phyloP scores from a whole-genome alignment of 257 asterid species.

The Solanum gracilifrons region DNA sequence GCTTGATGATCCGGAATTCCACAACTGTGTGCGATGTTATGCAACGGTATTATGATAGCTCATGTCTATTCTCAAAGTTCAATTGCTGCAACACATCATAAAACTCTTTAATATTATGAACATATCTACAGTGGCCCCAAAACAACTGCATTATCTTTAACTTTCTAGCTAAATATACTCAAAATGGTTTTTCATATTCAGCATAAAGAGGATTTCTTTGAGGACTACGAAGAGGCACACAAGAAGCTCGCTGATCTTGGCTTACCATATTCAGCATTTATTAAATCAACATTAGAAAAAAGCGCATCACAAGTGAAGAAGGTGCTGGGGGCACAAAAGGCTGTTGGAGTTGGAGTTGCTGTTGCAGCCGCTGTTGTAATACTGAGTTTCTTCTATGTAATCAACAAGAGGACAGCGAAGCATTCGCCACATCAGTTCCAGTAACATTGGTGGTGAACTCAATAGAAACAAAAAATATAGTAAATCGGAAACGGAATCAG shows the following conservation, averaged over 20 bases:
- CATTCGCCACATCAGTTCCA: not conserved
- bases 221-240: slow-evolving; percentile 64
- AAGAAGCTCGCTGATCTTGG: slow-evolving; percentile 78
- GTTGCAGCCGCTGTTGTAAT: slow-evolving; percentile 43
- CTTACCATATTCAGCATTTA: slow-evolving; percentile 25
- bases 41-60: slow-evolving; percentile 31
- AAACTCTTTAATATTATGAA: not conserved
- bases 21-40: slow-evolving; percentile 33
- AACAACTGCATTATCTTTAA: not conserved
- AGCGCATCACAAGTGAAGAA: not conserved
- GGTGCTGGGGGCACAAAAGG: not conserved
- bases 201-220: slow-evolving; percentile 60
- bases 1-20: slow-evolving; percentile 43
- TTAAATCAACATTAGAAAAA: slow-evolving; percentile 7
- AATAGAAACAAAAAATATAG: not conserved
- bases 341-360: slow-evolving; percentile 15
- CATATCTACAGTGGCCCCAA: not conserved
- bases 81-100: not conserved
- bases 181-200: not conserved
- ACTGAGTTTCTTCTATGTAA: slow-evolving; percentile 38
- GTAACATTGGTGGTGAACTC: not conserved
- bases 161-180: not conserved
- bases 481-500: too few relatives aligned
- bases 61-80: not conserved
- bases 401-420: not conserved